These are phyloP conservation scores for Ambrosiella beaveri DNA, from an alignment of 2,329 filamentous ascomycete genomes.

Conservation along the genomic window DNA sequence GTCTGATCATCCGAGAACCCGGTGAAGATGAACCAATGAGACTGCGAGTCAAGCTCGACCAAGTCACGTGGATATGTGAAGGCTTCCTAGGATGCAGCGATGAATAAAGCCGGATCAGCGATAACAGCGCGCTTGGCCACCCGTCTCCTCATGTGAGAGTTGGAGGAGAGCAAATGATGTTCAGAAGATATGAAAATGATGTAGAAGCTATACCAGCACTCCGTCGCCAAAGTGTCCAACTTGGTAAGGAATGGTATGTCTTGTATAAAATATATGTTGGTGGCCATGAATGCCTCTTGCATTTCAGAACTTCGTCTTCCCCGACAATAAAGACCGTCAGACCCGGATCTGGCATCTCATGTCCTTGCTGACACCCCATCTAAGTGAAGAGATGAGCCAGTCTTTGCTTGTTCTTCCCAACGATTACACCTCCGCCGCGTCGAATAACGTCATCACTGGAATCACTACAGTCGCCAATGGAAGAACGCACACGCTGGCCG, in stretches of 20 bases:
- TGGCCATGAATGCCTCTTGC: not conserved
- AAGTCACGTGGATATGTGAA: not conserved
- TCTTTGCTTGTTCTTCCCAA: too few relatives aligned
- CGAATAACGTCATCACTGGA: too few relatives aligned
- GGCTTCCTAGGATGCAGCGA: not conserved
- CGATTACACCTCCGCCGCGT: too few relatives aligned
- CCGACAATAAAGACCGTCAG: not conserved
- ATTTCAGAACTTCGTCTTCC: not conserved
- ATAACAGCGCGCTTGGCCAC: not conserved
- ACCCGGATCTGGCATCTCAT: not conserved
- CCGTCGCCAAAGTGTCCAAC: too few relatives aligned
- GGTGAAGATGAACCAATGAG: too few relatives aligned
- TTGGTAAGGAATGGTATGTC: not conserved
- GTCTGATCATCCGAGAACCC: too few relatives aligned
- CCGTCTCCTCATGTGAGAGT: not conserved
- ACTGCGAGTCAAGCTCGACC: too few relatives aligned
- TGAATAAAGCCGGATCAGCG: not conserved
- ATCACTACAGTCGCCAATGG: too few relatives aligned
- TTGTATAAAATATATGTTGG: not conserved
- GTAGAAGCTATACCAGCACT: not conserved
- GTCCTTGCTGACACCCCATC: not conserved
- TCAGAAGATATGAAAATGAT: not conserved
- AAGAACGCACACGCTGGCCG: too few relatives aligned
- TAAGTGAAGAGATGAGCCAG: too few relatives aligned
- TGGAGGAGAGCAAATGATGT: not conserved